A percentile compares a stretch with the other conserved stretches of the same genome.
These are phyloP conservation scores for Linum lewisii DNA, from an alignment of 345 rosid genomes.

Conservation along the genomic window DNA sequence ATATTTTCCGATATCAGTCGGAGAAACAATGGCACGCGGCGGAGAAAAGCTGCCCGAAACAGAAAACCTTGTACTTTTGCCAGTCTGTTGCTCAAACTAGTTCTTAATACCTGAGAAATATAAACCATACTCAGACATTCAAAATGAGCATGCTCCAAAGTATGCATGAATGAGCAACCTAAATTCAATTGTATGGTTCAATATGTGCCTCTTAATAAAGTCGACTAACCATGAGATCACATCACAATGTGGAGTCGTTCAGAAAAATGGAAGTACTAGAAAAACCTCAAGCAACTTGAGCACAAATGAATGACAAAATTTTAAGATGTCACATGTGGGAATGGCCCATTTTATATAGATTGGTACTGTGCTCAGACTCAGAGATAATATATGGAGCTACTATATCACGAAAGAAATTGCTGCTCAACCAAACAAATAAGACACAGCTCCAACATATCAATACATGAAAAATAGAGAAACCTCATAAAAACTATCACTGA, in stretches of 20 bases:
- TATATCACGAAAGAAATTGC: not conserved
- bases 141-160: not conserved
- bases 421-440: not conserved
- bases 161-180: not conserved
- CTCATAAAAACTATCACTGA: not conserved
- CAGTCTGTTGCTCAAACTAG: conserved; percentile 84
- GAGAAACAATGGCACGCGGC: conserved; percentile 75
- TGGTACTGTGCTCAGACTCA: not conserved
- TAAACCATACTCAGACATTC: conserved; percentile 1
- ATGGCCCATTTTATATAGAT: not conserved
- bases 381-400: not conserved
- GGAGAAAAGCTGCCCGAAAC: conserved; percentile 92
- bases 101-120: conserved; percentile 63
- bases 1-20: conserved; percentile 85
- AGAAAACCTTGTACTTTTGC: conserved; percentile 98
- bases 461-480: not conserved
- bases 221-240: not conserved
- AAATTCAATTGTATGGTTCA: not conserved
- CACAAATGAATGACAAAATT: not conserved
- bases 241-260: not conserved
- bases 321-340: not conserved
- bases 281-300: not conserved
- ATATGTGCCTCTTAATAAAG: not conserved
- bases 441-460: not conserved
- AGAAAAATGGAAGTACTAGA: not conserved